Base-by-base conservation (phyloP, 768 basidiomycete genomes). In the Agaricus subrufescens region DNA sequence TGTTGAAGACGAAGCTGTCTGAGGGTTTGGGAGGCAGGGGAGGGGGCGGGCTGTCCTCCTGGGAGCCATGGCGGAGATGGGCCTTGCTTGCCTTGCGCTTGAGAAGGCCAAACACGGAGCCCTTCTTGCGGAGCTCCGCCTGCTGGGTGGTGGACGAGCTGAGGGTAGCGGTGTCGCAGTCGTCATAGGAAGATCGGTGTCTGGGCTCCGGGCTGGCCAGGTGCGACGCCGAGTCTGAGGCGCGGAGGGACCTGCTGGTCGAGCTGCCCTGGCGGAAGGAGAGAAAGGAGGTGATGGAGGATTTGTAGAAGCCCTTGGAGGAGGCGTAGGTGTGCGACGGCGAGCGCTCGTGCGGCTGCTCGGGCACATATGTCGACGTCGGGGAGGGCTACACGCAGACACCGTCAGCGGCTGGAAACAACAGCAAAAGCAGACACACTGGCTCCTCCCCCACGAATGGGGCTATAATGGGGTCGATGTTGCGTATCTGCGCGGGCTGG, bases 241-340 rank as follows among this genome's bases (percentile, higher is more conserved):
- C 34, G 19, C 62, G 63, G 23, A 63, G 60, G 12, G 62, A 44
- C 37, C 61, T 62, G 3, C 48, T 50, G 19, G 57, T 44, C 5
- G 61, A 47, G 47, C 62, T 62, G 12, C 50, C 53, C 15, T 59
- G 60, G 2, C 60, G 61, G n/a, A 66, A 52, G 26, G 65, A 62
- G 14, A 52, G 46, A 43, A 61, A 34, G 30, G 58, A 63, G n/a
- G 68, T 60, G 25, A 70, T 60, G 26, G 71, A 72, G 27, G 63
- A 62, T 63, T 70, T 73, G 50, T 66, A 29, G 59, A 61, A 46
- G 57, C 58, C 59, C 62, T 65, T 40, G 58, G 65, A 40, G 57
- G 65, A 27, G 60, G 63, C 2, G 61, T 59, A 27, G 59, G 62
- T 59, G 56, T 49, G 46, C 7, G 53, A 45, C 47, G 37, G 14